Evolutionary conservation across 345 rosid genomes (phyloP), one percentile per base, ranked within the genome.

Genomic region (Erucastrum elatum): DNA sequence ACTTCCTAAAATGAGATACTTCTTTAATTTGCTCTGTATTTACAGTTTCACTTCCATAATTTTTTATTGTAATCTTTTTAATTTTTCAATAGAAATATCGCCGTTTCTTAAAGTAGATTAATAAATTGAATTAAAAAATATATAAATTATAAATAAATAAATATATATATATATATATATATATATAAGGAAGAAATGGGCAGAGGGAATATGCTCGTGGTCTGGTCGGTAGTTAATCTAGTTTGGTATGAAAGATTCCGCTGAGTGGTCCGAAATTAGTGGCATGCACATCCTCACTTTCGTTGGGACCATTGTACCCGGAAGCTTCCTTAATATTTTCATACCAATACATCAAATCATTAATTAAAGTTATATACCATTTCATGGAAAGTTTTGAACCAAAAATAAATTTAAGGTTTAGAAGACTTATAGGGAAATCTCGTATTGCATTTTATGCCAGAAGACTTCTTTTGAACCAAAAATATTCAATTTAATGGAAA

Each of bases 1-100:
- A 81, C 90, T 29, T 88, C 86, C 75, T 87, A 83, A 89, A 80
- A 33, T 12, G 9, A 21, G 69, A 72, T 66, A 67, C 75, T 74
- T 39, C 69, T 80, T 6, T 31, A n/a, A 6, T 62, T 64, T 62
- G 46, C 79, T 69, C 66, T 75, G 66, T 69, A 53, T 75, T 75
- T 74, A 79, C 82, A 62, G 1, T 73, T 79, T 74, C 64, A n/a
- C 49, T 67, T 79, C 68, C 59, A 26, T 60, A 33, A 46, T 8
- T 8, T 17, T 16, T 56, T 17, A 17, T 55, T 53, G 26, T 55
- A 55, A 8, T 56, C 37, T 58, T 46, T 71, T 29, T 46, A 6
- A 6, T 17, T 64, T 11, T 8, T 49, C 13, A 66, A 74, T 74
- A 60, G 69, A 56, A 71, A 60, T 33, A 11, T 66, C 34, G 51